phyloP scores from a whole-genome alignment of 495 filamentous ascomycete genomes.

The Chaetomium fimeti region DNA sequence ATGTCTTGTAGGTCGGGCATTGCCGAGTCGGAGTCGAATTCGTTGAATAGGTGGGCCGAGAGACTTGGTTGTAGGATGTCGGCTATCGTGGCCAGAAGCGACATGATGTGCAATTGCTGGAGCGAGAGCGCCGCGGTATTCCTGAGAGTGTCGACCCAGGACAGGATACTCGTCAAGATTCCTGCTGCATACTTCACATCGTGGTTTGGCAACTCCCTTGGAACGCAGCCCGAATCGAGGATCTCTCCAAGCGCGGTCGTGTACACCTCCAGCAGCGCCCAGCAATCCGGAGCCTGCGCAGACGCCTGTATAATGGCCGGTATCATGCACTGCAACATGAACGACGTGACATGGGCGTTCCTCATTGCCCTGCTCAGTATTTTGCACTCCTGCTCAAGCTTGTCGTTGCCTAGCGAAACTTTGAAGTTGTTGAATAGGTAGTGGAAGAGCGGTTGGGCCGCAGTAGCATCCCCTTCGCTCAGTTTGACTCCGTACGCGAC shows the following conservation, averaged over 20 bases:
- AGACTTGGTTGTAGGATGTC: conserved; percentile 28
- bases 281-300: conserved; percentile 26
- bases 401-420: conserved; percentile 45
- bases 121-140: conserved; percentile 11
- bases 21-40: neutral
- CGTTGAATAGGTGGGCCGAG: conserved; percentile 17
- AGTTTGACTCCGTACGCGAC: conserved; percentile 50
- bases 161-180: conserved; percentile 27
- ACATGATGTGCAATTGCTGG: conserved; percentile 23
- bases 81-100: conserved; percentile 17
- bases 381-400: conserved; percentile 38
- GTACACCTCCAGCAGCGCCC: conserved; percentile 45
- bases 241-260: conserved; percentile 31
- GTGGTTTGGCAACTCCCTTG: conserved; percentile 30
- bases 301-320: conserved; percentile 42
- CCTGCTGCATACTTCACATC: conserved; percentile 29
- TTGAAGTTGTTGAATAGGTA: conserved; percentile 53
- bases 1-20: neutral
- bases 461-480: conserved; percentile 42
- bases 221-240: conserved; percentile 28
- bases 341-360: conserved; percentile 41
- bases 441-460: conserved; percentile 49
- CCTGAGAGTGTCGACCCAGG: conserved; percentile 21
- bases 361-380: conserved; percentile 47
- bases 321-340: conserved; percentile 46